Evolutionary conservation across 768 basidiomycete species (phyloP), one percentile per base, ranked within the genome.

Genomic region (Tulasnella sp.): DNA sequence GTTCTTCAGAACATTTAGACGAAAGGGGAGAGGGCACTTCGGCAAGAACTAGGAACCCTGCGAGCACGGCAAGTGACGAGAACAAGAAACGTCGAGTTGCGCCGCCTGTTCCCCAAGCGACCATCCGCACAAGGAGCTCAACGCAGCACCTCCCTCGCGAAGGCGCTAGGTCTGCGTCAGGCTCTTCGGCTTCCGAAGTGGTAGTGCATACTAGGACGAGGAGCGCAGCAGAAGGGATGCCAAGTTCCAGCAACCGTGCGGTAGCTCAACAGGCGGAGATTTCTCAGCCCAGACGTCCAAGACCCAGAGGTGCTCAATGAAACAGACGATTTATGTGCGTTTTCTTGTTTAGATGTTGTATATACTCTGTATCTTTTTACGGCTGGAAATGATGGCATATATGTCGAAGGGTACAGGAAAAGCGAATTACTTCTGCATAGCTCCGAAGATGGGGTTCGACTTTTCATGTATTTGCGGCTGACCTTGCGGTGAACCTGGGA

Each of bases 401-500:
- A 37, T 42, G 38, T 74, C 29, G 73, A 74, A 36, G 29, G 40
- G 73, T 39, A 39, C 19, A 70, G 31, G 31, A 54, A 45, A 9
- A 37, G 36, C 38, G 58, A 37, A 74, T 74, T 85, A 97, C 85
- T 96, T 96, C 87, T 97, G 96, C 79, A 94, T 86, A 58, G 89
- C 85, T 79, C 88, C 91, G 85, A 89, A 95, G 81, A 97, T 88
- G 3, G 96, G 95, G 77, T 85, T 92, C 83, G 90, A 86, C 81
- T 94, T 88, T 82, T 98, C 96, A 83, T 99, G 95, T 82, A 98
- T 90, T 77, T 89, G 95, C 42, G 88, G 87, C 83, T 93, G 87
- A 77, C 92, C 94, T 79, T 87, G 87, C 77, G 97, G 91, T 64
- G 93, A 86, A 9, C 94, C 96, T 34, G 97, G 97, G 79, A 99